These are phyloP conservation scores for Berkeleyomyces basicola DNA, from an alignment of 2,329 filamentous ascomycete genomes.

Conservation along the genomic window DNA sequence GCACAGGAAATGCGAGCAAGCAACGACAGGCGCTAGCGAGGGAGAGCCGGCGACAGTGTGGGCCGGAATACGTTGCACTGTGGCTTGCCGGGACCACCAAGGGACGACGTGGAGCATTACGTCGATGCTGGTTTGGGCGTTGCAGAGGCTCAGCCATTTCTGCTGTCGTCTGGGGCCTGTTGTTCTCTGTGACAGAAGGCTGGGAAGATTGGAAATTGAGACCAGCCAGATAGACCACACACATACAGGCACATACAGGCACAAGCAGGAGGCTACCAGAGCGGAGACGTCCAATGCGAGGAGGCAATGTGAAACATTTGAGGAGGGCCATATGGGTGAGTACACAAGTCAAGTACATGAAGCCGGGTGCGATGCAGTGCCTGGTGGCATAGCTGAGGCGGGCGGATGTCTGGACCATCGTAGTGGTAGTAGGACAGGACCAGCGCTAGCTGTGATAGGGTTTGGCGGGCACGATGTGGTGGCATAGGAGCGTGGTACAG, in stretches of 20 bases:
- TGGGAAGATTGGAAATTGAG: neutral
- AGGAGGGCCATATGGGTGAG: neutral
- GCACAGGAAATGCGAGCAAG: neutral
- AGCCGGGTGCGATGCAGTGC: neutral
- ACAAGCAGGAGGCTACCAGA: neutral
- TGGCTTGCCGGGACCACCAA: neutral
- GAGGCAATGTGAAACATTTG: neutral
- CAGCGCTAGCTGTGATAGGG: too few species aligned
- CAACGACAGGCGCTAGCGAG: neutral
- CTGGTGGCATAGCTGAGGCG: neutral
- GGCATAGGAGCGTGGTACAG: too few species aligned
- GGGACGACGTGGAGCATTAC: neutral
- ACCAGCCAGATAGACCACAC: neutral
- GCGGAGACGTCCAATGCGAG: conserved; percentile 1
- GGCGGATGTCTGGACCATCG: neutral
- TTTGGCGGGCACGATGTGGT: too few species aligned
- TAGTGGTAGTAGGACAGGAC: too few species aligned
- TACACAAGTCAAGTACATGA: neutral
- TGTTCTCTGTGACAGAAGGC: neutral
- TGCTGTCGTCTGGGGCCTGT: neutral
- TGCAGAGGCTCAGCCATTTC: neutral
- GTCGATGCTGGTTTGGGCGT: neutral
- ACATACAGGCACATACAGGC: neutral
- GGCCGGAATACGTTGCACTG: neutral
- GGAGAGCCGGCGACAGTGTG: neutral